These are phyloP conservation scores for Diversispora epigaea DNA, from an alignment of 192 early-diverging fungal species.

Conservation along the genomic window DNA sequence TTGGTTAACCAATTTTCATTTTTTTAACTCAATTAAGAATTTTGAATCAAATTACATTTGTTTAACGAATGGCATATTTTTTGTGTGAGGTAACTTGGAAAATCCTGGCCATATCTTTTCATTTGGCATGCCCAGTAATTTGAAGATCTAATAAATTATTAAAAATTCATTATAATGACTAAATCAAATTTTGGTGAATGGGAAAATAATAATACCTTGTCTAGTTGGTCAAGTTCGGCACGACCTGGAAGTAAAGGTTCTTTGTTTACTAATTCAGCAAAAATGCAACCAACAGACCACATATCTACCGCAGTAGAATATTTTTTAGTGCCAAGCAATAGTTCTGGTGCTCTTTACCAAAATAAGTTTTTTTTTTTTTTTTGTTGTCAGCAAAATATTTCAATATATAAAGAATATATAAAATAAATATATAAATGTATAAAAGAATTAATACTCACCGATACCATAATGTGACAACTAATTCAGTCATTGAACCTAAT, in stretches of 20 bases:
- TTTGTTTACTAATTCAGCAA: slow-evolving; percentile 88
- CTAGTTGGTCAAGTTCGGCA: slow-evolving; percentile 78
- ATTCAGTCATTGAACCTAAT: slow-evolving; percentile 59
- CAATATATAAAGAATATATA: not conserved
- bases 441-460: slow-evolving; percentile 41
- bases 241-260: slow-evolving; percentile 79
- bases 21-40: not conserved
- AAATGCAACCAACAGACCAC: slow-evolving; percentile 96
- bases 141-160: slow-evolving; percentile 66
- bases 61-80: slow-evolving; percentile 71
- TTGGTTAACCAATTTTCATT: not conserved
- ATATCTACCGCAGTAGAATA: slow-evolving; percentile 76
- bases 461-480: slow-evolving; percentile 74
- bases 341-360: slow-evolving; percentile 57
- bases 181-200: no score
- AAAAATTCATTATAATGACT: not conserved
- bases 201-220: slow-evolving; percentile 45
- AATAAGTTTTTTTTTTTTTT: not conserved
- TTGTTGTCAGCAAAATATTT: no score
- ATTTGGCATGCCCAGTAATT: slow-evolving; percentile 83
- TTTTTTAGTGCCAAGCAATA: slow-evolving; percentile 58
- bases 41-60: slow-evolving; percentile 49
- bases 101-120: slow-evolving; percentile 77
- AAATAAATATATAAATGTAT: not conserved
- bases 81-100: slow-evolving; percentile 60